Percentiles rank a stretch among this genome's conserved stretches.
Conservation (phyloP, 805 yeast genomes). For the Schwanniomyces polymorphus region DNA sequence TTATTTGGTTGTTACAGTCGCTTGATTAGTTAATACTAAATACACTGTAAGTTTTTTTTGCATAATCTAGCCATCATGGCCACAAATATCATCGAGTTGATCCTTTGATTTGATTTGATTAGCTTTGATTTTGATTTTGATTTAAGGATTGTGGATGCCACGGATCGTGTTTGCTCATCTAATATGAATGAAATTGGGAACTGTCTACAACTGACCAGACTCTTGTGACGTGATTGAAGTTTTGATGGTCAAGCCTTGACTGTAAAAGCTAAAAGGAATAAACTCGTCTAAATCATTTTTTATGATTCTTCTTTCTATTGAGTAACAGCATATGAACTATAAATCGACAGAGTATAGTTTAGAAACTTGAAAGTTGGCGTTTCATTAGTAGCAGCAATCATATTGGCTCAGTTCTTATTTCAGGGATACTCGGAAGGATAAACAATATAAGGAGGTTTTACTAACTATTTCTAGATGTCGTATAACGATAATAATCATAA, state of each 20-base stretch:
- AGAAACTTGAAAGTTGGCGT: too few relatives aligned
- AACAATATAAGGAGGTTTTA: neutral
- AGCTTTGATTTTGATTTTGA: neutral
- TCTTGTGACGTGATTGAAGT: too few relatives aligned
- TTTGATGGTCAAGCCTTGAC: too few relatives aligned
- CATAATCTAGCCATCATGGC: neutral
- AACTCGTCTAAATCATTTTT: too few relatives aligned
- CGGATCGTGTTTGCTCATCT: neutral
- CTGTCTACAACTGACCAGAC: too few relatives aligned
- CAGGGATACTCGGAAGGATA: neutral
- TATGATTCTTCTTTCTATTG: too few relatives aligned
- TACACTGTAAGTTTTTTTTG: slow-evolving; percentile 1
- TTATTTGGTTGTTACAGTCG: slow-evolving; percentile 1
- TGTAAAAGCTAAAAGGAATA: too few relatives aligned
- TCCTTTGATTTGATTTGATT: slow-evolving; percentile 1
- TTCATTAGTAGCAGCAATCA: too few relatives aligned
- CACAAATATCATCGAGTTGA: neutral
- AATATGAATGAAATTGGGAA: neutral
- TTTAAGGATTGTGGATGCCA: neutral
- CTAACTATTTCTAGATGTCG: slow-evolving; percentile 46
- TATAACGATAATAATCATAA: slow-evolving; percentile 55
- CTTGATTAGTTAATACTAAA: slow-evolving; percentile 1
- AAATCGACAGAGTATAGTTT: too few relatives aligned
- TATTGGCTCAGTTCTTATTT: too few relatives aligned
- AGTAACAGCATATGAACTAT: too few relatives aligned